Conservation (phyloP, 2,329 filamentous ascomycete species). For the Claviceps sp. region DNA sequence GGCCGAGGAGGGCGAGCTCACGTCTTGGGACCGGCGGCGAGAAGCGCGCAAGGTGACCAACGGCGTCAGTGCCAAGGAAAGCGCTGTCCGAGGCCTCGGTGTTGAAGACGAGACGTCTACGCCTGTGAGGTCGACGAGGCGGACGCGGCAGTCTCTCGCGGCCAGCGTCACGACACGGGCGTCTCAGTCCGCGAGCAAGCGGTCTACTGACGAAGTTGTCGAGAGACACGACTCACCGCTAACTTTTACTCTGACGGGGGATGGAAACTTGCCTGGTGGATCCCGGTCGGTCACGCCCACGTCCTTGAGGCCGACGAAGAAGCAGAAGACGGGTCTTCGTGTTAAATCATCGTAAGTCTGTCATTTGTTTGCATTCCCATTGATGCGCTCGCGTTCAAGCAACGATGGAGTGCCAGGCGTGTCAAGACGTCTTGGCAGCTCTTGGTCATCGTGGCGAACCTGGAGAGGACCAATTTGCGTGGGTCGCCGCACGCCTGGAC, state of each 20-base stretch:
- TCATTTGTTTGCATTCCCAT: slow-evolving; percentile 13
- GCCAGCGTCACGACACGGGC: slow-evolving; percentile 25
- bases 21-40: slow-evolving; percentile 21
- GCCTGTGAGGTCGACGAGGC: slow-evolving; percentile 19
- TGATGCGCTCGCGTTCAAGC: neutral
- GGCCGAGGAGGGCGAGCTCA: slow-evolving; percentile 17
- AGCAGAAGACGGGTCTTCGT: slow-evolving; percentile 45
- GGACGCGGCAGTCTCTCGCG: slow-evolving; percentile 23
- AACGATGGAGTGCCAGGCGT: too few relatives aligned
- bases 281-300: slow-evolving; percentile 50
- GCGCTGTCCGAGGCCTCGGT: slow-evolving; percentile 22
- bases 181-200: slow-evolving; percentile 38
- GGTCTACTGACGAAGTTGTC: slow-evolving; percentile 36
- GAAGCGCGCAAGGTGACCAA: slow-evolving; percentile 28
- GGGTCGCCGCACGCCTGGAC: neutral
- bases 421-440: too few relatives aligned
- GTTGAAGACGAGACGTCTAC: slow-evolving; percentile 16
- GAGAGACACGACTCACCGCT: slow-evolving; percentile 41
- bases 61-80: slow-evolving; percentile 21
- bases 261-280: slow-evolving; percentile 31
- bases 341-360: slow-evolving; percentile 61
- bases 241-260: slow-evolving; percentile 33
- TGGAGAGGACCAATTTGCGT: too few relatives aligned
- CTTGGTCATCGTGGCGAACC: too few relatives aligned
- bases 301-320: slow-evolving; percentile 42